Conservation (phyloP, 1,139 yeast genomes). For the Suhomyces yuchorum region DNA sequence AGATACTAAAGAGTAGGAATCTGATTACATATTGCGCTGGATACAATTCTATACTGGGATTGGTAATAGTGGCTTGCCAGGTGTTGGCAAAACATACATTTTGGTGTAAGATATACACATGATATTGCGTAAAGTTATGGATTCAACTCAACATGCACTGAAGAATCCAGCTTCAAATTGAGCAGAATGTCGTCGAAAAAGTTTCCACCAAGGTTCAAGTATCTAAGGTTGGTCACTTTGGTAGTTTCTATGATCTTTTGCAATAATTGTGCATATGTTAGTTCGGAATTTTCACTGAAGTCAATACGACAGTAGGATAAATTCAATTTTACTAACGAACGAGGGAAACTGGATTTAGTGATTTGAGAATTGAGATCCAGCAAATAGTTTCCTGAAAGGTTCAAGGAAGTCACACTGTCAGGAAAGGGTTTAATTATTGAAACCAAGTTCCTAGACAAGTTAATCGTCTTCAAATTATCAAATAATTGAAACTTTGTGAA, state of each 20-base stretch:
- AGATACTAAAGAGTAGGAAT: not conserved
- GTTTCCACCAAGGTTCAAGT: conserved; percentile 8
- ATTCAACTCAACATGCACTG: not conserved
- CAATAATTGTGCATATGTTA: not conserved
- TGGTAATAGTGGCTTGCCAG: no score
- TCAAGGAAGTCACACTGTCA: conserved; percentile 15
- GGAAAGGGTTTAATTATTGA: conserved; percentile 21
- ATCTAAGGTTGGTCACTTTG: conserved; percentile 3
- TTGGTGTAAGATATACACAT: no score
- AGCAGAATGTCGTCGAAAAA: not conserved
- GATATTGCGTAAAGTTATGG: no score
- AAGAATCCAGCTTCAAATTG: not conserved
- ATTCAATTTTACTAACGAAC: conserved; percentile 18
- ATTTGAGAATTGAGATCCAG: conserved; percentile 13
- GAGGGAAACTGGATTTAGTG: conserved; percentile 17
- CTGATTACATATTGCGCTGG: no score
- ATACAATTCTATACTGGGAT: no score
- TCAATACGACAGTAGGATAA: conserved; percentile 20
- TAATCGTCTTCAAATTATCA: conserved; percentile 18
- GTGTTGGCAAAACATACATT: no score
- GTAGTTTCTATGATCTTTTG: not conserved
- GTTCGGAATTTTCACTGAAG: not conserved
- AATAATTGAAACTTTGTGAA: conserved; percentile 14
- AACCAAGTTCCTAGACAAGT: conserved; percentile 29
- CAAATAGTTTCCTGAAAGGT: conserved; percentile 27